These are phyloP conservation scores for Basipetospora chlamydospora DNA, from an alignment of 2,329 filamentous ascomycete species.

Conservation along the genomic window DNA sequence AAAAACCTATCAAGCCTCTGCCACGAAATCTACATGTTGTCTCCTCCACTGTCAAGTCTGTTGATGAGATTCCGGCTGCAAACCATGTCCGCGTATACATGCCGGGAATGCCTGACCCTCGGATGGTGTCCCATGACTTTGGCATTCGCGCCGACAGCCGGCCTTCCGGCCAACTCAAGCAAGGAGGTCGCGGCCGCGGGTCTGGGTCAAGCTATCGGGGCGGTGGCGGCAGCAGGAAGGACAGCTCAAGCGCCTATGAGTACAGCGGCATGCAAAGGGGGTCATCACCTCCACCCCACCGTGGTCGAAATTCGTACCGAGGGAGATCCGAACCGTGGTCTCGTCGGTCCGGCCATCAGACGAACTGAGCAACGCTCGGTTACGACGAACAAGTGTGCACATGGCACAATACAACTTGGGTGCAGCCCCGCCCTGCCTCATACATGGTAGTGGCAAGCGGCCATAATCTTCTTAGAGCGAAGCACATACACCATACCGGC, in stretches of 20 bases:
- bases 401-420: no score
- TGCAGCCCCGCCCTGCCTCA: no score
- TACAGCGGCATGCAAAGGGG: conserved; percentile 6
- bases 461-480: no score
- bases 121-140: conserved; percentile 22
- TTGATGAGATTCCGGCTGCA: conserved; percentile 17
- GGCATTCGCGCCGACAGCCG: conserved; percentile 17
- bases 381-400: no score
- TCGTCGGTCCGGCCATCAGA: conserved; percentile 1
- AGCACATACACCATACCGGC: no score
- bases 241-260: conserved; percentile 17
- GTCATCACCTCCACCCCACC: conserved; percentile 10
- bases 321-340: conserved; percentile 2
- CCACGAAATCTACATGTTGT: conserved; percentile 34
- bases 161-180: conserved; percentile 10
- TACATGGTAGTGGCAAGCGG: no score
- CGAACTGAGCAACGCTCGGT: no score
- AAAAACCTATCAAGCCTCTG: conserved; percentile 40
- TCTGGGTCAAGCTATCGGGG: conserved; percentile 12
- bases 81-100: conserved; percentile 23
- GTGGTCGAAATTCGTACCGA: conserved; percentile 1
- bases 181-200: conserved; percentile 17
- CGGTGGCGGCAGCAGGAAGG: conserved; percentile 18
- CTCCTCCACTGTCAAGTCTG: conserved; percentile 18
- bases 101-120: conserved; percentile 25